Base-by-base conservation (phyloP, 768 basidiomycete genomes). In the Macrolepiota albuminosa region DNA sequence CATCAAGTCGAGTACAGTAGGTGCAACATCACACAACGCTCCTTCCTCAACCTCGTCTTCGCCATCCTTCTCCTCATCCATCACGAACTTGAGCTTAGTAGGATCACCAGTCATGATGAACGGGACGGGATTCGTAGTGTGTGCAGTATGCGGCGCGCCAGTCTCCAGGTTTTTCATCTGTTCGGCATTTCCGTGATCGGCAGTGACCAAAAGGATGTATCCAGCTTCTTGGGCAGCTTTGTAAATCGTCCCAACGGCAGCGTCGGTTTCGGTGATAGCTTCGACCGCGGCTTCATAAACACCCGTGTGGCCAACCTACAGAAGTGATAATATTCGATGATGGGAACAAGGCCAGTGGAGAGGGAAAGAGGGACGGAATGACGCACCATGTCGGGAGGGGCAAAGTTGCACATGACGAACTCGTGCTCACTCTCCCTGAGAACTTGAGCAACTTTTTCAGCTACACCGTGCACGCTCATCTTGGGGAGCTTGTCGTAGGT, bases 391-490 rank as follows among this genome's bases (percentile, higher is more conserved):
- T 98, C 95, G 4, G 95, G 95, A 39, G 95, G 95, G 4, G 95
- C 95, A 72, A 96, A 97, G 76, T 96, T 97, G 78, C 93, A 96
- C 94, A 97, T 97, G 60, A 97, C 84, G 68, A 97, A 97, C 47
- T 95, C 90, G 68, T 91, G 82, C 49, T 86, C 79, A 57, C 79
- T 74, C 65, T 77, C 76, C 68, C 81, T 81, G 63, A 98, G 82
- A 8, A 94, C 81, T 72, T 93, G 88, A 1, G 91, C 91, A n/a
- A 97, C 94, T 72, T 92, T 93, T 67, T 94, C 90, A 0, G 93
- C 95, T 18, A 98, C 95, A 42, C 77, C 83, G 63, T 91, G 88
- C 4, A 86, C 93, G 69, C 86, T 89, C 95, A 98, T 97, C 67
- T 86, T 84, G 3, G 95, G 95, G 64, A 91, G 80, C 67, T 89